Base-by-base conservation (phyloP, 768 basidiomycete genomes). In the Suillus subalutaceus region DNA sequence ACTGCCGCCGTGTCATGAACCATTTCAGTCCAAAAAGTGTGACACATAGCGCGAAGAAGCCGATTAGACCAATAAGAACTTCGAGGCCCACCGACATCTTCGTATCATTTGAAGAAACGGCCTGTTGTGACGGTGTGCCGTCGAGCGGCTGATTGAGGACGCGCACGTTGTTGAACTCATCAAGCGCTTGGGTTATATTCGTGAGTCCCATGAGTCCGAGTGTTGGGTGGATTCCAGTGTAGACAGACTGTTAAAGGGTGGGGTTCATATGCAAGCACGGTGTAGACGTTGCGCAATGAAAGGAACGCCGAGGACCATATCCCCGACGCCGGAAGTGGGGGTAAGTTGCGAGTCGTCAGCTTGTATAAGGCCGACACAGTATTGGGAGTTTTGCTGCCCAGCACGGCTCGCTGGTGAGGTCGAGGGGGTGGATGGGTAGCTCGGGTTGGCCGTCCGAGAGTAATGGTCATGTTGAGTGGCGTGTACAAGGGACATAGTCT, bases 401-500 rank as follows among this genome's bases (percentile, higher is more conserved):
- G 77, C n/a, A 72, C 0, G 88, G 84, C 61, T 84, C 77, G 0
- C 80, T 72, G 6, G 90, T 88, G 9, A 94, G 79, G 73, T 94
- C 91, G 62, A 94, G 87, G 0, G 92, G 93, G 70, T 94, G 92
- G 2, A 93, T 71, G 0, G 90, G 76, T 32, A 91, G 81, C 53
- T 84, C 83, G 0, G 80, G 72, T 57, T 86, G 86, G 68, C 80
- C 79, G 72, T 88, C n/a, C 86, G 48, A 93, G 78, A 2, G 87
- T 87, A 66, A 94, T 81, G 5, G 88, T 86, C 65, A 93, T 79
- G 74, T 93, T 93, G 40, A 94, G 81, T 0, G 91, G 89, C 0
- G 83, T 87, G 77, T 80, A 73, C 92, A 94, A 0, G 90, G 89
- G 20, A 93, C 83, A 72, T 91, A 94, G 73, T 91, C 92, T 93